A percentile compares a stretch with the other conserved stretches of the same genome.
These are phyloP conservation scores for Aspergillus sparsus DNA, from an alignment of 495 filamentous ascomycete species.

Conservation along the genomic window DNA sequence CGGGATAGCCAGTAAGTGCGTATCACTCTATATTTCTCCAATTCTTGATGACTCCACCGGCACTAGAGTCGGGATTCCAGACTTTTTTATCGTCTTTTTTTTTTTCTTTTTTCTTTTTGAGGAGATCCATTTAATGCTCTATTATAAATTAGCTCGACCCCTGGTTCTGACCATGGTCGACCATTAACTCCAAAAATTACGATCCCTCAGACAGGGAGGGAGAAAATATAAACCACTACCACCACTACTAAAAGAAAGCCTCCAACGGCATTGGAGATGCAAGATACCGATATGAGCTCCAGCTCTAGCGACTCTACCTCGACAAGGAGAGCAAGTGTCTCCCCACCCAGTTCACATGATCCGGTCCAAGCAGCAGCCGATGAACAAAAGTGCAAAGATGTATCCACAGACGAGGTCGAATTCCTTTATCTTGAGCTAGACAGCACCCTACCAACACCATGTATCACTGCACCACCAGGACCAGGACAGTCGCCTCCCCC, in stretches of 20 bases:
- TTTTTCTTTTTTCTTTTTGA: no score
- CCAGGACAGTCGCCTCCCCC: constrained; percentile 47
- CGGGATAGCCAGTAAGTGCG: no score
- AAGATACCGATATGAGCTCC: background rate
- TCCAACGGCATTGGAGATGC: background rate
- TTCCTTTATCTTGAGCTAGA: constrained; percentile 74
- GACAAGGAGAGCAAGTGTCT: constrained; percentile 9
- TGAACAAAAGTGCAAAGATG: background rate
- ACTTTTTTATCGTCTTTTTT: no score
- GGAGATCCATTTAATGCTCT: no score
- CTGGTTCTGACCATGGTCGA: no score
- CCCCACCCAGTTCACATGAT: constrained; percentile 1
- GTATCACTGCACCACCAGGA: constrained; percentile 36
- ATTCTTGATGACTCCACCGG: no score
- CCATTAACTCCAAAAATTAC: no score
- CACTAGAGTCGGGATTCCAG: no score
- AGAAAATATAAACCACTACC: no score
- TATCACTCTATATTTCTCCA: no score
- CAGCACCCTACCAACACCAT: constrained; percentile 63
- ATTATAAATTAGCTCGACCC: no score
- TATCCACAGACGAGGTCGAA: constrained; percentile 48
- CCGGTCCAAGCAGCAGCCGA: background rate
- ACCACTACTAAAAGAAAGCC: background rate
- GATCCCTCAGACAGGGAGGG: no score
- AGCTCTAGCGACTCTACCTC: constrained; percentile 13